These are phyloP conservation scores for Plantago coronopus DNA, from an alignment of 305 asterid genomes.

Conservation along the genomic window DNA sequence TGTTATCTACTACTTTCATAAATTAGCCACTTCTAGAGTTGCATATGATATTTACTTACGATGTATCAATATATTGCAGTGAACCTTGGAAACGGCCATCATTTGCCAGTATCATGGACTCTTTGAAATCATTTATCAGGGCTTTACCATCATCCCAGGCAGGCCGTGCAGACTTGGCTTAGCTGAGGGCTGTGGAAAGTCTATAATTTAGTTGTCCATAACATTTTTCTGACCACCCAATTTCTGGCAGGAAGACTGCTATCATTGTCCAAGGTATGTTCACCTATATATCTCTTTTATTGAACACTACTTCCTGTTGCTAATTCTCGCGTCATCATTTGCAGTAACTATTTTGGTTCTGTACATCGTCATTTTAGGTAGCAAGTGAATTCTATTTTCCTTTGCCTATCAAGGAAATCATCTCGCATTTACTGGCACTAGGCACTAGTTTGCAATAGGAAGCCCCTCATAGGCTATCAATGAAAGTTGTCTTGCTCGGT, in stretches of 20 bases:
- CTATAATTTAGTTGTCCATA: conserved; percentile 25
- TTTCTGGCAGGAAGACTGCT: conserved; percentile 30
- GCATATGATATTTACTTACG: conserved; percentile 15
- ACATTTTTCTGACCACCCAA: conserved; percentile 25
- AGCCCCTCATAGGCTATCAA: too few relatives aligned
- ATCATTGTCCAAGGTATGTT: conserved; percentile 43
- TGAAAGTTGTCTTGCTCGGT: too few relatives aligned
- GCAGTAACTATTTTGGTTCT: neutral
- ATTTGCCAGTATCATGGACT: conserved; percentile 47
- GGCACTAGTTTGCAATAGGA: too few relatives aligned
- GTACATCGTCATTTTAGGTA: neutral
- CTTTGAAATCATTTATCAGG: conserved; percentile 41
- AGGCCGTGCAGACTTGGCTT: conserved; percentile 28
- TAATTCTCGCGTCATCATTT: conserved; percentile 13
- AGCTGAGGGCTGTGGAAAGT: conserved; percentile 29
- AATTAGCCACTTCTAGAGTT: conserved; percentile 13
- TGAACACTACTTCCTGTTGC: conserved; percentile 11
- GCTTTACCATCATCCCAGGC: conserved; percentile 29
- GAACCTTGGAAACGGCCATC: conserved; percentile 60
- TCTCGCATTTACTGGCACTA: too few relatives aligned
- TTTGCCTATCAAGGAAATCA: too few relatives aligned
- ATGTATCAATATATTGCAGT: conserved; percentile 31
- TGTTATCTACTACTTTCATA: conserved; percentile 3
- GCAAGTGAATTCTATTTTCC: too few relatives aligned
- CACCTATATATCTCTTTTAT: conserved; percentile 13